Evolutionary conservation across 805 yeast species (phyloP).

Genomic region (Cyberlindnera maclurae): DNA sequence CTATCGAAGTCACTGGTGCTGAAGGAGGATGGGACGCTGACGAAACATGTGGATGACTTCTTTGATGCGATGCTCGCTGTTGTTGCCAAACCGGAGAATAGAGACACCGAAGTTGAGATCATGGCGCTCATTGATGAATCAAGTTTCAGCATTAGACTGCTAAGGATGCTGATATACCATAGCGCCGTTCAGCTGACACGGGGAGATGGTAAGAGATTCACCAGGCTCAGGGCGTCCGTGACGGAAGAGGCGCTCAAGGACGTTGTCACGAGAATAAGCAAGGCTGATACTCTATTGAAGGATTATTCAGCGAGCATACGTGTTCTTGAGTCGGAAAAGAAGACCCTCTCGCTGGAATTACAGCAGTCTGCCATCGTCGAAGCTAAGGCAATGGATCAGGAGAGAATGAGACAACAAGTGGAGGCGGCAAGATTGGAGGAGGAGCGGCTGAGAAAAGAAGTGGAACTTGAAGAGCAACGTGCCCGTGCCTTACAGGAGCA

Average conservation of each 20-base stretch:
- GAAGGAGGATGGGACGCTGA: no score
- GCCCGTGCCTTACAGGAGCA: no score
- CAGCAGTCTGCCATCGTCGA: no score
- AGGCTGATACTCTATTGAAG: no score
- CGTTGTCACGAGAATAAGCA: no score
- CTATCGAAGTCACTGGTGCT: no score
- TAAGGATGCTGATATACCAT: background rate
- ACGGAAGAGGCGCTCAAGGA: background rate
- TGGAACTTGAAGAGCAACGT: background rate
- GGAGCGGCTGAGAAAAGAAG: background rate
- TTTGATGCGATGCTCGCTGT: background rate
- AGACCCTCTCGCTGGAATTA: no score
- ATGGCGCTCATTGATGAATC: background rate
- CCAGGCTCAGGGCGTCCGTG: background rate
- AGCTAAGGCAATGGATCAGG: no score
- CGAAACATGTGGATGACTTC: background rate
- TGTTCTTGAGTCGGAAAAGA: no score
- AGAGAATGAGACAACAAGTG: no score
- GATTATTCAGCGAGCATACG: no score
- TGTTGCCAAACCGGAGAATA: background rate
- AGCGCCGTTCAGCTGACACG: background rate
- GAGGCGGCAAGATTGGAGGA: no score
- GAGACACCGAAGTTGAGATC: slow-evolving; percentile 1
- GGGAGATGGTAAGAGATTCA: background rate
- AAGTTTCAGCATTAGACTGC: background rate